phyloP scores from a whole-genome alignment of 352 stramenopile species.

The Pythium pyrilobum region DNA sequence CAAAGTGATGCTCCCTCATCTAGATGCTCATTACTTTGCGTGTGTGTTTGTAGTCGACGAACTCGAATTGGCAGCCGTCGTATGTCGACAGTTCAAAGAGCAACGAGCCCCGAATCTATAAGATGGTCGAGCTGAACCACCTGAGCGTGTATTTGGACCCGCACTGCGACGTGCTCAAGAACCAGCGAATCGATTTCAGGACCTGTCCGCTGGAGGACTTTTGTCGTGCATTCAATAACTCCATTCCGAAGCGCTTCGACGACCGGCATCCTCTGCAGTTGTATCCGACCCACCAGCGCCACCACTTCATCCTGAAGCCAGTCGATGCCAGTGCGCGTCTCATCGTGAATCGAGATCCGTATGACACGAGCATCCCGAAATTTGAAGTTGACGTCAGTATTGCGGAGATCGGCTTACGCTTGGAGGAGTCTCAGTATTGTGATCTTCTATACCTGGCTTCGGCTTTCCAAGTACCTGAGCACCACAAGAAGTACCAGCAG shows the following conservation, averaged over 20 bases:
- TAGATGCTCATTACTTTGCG: neutral
- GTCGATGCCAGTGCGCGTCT: slow-evolving; percentile 74
- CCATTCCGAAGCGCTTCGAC: slow-evolving; percentile 84
- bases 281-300: slow-evolving; percentile 65
- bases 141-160: slow-evolving; percentile 84
- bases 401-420: slow-evolving; percentile 66
- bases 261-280: slow-evolving; percentile 61
- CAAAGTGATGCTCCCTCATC: no score
- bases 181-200: slow-evolving; percentile 53
- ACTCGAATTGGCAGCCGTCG: slow-evolving; percentile 81
- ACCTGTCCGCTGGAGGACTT: slow-evolving; percentile 77
- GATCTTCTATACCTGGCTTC: slow-evolving; percentile 79
- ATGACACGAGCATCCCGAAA: slow-evolving; percentile 66
- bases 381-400: slow-evolving; percentile 81
- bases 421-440: slow-evolving; percentile 87
- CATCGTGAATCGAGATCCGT: slow-evolving; percentile 80
- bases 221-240: slow-evolving; percentile 60
- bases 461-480: slow-evolving; percentile 60
- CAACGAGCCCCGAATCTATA: slow-evolving; percentile 85
- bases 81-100: slow-evolving; percentile 77
- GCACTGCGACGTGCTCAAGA: slow-evolving; percentile 58
- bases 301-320: slow-evolving; percentile 83
- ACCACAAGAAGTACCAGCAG: slow-evolving; percentile 73
- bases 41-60: slow-evolving; percentile 55
- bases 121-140: slow-evolving; percentile 86